These are phyloP conservation scores for Teunomyces tritomae DNA, from an alignment of 805 yeast species.

Conservation along the genomic window DNA sequence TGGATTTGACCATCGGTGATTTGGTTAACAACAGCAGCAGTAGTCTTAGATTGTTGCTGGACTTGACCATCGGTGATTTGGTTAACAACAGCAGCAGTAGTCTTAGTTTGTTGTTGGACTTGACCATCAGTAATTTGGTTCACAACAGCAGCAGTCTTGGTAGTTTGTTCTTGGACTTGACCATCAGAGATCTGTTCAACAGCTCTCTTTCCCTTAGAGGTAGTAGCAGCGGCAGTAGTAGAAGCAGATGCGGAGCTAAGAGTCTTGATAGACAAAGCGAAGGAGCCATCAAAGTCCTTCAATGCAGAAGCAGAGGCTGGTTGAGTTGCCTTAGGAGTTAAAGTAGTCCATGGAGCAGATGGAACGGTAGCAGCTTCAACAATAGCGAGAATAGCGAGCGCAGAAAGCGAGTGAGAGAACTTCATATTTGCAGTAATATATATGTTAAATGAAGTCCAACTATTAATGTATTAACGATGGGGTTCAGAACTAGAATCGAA, in stretches of 20 bases:
- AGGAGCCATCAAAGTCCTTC: slow-evolving; percentile 26
- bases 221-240: slow-evolving; percentile 22
- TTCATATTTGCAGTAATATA: slow-evolving; percentile 12
- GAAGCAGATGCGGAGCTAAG: slow-evolving; percentile 38
- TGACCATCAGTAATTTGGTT: slow-evolving; percentile 34
- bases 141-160: slow-evolving; percentile 20
- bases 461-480: neutral
- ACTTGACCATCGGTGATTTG: slow-evolving; percentile 35
- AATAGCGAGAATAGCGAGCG: slow-evolving; percentile 27
- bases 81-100: slow-evolving; percentile 19
- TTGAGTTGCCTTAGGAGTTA: slow-evolving; percentile 29
- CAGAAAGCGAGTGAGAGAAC: slow-evolving; percentile 17
- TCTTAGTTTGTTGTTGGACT: slow-evolving; percentile 24
- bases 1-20: slow-evolving; percentile 36
- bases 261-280: slow-evolving; percentile 31
- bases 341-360: slow-evolving; percentile 25
- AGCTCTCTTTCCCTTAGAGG: slow-evolving; percentile 9
- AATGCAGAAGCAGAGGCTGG: slow-evolving; percentile 22
- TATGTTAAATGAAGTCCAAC: neutral
- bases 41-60: slow-evolving; percentile 21
- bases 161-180: slow-evolving; percentile 49
- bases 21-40: slow-evolving; percentile 27
- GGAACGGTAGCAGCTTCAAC: slow-evolving; percentile 26
- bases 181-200: slow-evolving; percentile 47
- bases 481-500: neutral